Evolutionary conservation across 306 rosid genomes (phyloP).

Genomic region (Citrullus mucosospermus): DNA sequence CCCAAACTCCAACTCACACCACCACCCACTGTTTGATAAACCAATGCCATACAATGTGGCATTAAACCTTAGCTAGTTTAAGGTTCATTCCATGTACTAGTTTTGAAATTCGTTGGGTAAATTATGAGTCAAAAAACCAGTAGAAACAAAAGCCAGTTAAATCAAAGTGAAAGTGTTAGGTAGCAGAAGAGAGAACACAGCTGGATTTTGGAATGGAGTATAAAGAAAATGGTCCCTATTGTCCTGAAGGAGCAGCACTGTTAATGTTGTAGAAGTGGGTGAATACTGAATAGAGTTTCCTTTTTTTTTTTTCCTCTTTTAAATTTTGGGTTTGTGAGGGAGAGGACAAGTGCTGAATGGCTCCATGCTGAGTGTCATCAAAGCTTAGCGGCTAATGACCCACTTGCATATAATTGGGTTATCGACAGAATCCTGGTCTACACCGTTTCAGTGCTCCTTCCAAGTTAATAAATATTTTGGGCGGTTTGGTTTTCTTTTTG

Average conservation of each 20-base stretch:
- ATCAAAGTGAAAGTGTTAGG: conserved; percentile 2
- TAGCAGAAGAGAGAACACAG: conserved; percentile 1
- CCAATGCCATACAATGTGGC: background rate
- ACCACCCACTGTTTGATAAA: background rate
- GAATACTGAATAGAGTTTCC: background rate
- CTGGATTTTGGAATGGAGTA: conserved; percentile 1
- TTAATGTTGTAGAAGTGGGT: background rate
- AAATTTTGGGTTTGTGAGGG: background rate
- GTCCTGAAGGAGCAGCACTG: background rate
- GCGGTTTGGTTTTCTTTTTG: background rate
- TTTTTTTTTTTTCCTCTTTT: too few species aligned
- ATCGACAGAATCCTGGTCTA: conserved; percentile 6
- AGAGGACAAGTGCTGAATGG: background rate
- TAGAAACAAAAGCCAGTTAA: background rate
- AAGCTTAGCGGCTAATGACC: background rate
- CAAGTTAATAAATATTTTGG: background rate
- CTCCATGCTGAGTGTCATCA: background rate
- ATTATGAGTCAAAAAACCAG: background rate
- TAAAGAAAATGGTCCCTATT: background rate
- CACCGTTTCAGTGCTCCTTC: background rate
- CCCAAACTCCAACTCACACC: background rate
- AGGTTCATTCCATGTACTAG: background rate
- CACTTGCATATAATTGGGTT: conserved; percentile 4
- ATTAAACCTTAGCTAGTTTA: background rate
- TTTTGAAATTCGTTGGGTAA: background rate